These are phyloP conservation scores for Fusarium marasasianum DNA, from an alignment of 2,329 filamentous ascomycete species.

Conservation along the genomic window DNA sequence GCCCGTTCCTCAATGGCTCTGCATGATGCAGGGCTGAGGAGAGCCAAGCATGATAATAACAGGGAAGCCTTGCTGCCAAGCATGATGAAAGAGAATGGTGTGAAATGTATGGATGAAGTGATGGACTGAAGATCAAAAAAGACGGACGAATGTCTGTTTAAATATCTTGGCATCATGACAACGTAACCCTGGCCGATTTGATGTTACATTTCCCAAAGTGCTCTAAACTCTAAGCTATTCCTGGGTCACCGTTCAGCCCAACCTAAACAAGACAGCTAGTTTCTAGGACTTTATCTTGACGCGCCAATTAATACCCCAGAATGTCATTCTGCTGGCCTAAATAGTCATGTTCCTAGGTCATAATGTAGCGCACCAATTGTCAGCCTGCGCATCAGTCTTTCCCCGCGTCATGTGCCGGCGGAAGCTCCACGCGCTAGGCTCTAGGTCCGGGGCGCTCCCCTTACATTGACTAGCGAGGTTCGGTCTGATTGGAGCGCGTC, in stretches of 20 bases:
- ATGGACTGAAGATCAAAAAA: neutral
- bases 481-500: neutral
- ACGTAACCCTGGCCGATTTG: neutral
- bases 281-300: neutral
- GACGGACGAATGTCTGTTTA: neutral
- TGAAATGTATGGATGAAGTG: neutral
- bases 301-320: neutral
- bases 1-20: slow-evolving; percentile 7
- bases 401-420: neutral
- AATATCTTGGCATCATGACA: neutral
- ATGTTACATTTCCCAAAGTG: neutral
- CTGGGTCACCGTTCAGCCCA: neutral
- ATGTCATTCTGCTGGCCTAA: neutral
- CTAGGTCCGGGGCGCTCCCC: neutral
- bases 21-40: neutral
- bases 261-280: neutral
- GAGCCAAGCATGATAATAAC: slow-evolving; percentile 1
- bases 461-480: neutral
- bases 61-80: slow-evolving; percentile 11
- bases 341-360: neutral
- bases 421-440: neutral
- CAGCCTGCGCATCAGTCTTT: neutral
- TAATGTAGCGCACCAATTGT: neutral
- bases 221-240: neutral
- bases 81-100: neutral